A percentile compares a stretch with the other conserved stretches of the same genome.
Evolutionary conservation across 2,329 filamentous ascomycete species (phyloP).

Genomic region (Aspergillus pseudonomiae): DNA sequence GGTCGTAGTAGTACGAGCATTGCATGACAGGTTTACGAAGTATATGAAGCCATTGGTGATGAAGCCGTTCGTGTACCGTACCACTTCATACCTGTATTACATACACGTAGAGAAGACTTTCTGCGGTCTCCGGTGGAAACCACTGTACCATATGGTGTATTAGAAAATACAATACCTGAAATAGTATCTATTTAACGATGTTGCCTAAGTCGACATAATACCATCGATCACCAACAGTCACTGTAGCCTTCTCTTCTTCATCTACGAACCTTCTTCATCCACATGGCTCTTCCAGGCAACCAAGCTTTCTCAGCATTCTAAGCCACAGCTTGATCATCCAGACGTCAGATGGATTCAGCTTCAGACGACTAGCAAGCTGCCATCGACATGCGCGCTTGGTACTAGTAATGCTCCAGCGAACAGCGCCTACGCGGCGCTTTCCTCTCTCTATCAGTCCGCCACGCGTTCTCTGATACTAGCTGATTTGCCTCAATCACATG

Average conservation of each 20-base stretch:
- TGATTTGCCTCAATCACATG: not conserved
- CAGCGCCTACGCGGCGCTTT: not conserved
- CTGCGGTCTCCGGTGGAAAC: not conserved
- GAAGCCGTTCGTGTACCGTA: not conserved
- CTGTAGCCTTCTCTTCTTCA: conserved; percentile 2
- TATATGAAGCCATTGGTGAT: not conserved
- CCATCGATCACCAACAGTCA: not conserved
- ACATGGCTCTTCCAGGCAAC: not conserved
- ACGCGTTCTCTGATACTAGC: not conserved
- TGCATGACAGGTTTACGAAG: too few species aligned
- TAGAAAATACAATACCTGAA: not conserved
- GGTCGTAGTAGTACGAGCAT: not conserved
- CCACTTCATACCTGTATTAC: not conserved
- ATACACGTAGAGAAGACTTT: not conserved
- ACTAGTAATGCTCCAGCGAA: not conserved
- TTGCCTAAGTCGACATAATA: not conserved
- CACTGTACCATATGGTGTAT: not conserved
- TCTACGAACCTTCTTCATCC: not conserved
- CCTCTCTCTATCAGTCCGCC: not conserved
- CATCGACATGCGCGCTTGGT: too few species aligned
- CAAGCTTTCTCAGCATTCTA: not conserved
- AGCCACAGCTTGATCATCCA: not conserved
- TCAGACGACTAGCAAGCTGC: not conserved
- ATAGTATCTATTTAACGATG: not conserved
- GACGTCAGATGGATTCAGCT: not conserved